Base-by-base conservation (phyloP, 306 rosid genomes). In the Acacia confusa region DNA sequence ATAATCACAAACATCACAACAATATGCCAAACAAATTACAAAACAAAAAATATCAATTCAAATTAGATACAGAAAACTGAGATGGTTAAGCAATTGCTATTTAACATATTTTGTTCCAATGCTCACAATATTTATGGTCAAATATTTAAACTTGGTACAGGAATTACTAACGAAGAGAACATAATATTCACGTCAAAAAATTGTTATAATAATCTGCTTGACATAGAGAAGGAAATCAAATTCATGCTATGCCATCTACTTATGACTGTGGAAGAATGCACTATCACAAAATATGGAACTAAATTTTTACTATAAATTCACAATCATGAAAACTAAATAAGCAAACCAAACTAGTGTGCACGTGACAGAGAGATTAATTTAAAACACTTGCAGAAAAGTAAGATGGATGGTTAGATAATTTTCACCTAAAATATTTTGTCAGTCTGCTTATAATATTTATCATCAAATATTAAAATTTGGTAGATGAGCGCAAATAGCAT, bases 321-420 rank as follows among this genome's bases (percentile, higher is more conserved):
- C 53, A 50, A 73, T 73, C 75, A 74, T 70, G 44, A 47, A 66
- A 78, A 66, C 72, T 75, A 71, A 78, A 71, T 66, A 78, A 71
- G 65, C 28, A 78, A 75, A 75, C 30, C 67, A 38, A 76, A 43
- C 64, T n/a, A 55, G 4, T n/a, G 28, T 17, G 22, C 17, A 9
- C 17, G 58, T 19, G 3, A 53, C 25, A 28, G 5, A 52, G 65
- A 41, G 16, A 77, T 48, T 50, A 65, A 81, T 32, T 60, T 43
- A 58, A 64, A 55, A 69, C 45, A 84, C 34, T 24, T 57, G 65
- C 3, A 52, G n/a, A 80, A 43, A 81, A 73, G 69, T 36, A 76
- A 78, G 81, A 78, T 74, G 78, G 73, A 82, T 78, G 40, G 61
- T 25, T 71, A 20, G n/a, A 27, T 40, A 27, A 70, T 32, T 70